Evolutionary conservation across 2,329 filamentous ascomycete genomes (phyloP).

Genomic region (Purpureocillium takamizusanense): DNA sequence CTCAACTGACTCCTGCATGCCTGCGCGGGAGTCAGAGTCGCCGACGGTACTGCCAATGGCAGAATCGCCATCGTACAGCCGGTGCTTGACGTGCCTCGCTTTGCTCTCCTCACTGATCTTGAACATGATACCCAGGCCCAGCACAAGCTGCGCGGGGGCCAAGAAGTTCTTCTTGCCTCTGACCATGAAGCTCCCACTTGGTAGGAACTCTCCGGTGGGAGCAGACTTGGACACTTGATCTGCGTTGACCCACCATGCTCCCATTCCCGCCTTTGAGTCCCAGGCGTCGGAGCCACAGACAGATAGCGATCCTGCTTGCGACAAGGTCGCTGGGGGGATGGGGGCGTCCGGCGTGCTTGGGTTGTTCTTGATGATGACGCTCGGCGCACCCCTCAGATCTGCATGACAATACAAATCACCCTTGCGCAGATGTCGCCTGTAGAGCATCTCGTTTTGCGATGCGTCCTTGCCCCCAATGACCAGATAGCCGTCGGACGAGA

Average conservation of each 20-base stretch:
- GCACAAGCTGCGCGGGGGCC: constrained; percentile 74
- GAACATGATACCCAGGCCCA: constrained; percentile 84
- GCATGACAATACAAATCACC: constrained; percentile 91
- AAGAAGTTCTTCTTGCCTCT: constrained; percentile 85
- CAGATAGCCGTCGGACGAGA: constrained; percentile 91
- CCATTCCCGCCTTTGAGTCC: constrained; percentile 95
- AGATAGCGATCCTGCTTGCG: constrained; percentile 78
- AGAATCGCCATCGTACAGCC: constrained; percentile 19
- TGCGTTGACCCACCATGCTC: constrained; percentile 89
- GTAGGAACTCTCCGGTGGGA: constrained; percentile 69
- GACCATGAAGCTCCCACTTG: constrained; percentile 70
- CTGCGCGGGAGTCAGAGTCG: constrained; percentile 9
- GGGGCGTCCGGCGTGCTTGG: constrained; percentile 68
- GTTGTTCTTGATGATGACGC: constrained; percentile 87
- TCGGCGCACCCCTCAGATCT: constrained; percentile 73
- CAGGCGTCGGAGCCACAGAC: constrained; percentile 84
- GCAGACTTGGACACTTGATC: constrained; percentile 86
- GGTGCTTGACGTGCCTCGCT: constrained; percentile 66
- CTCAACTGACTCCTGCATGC: neutral
- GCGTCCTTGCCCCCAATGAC: constrained; percentile 83
- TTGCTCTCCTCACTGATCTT: constrained; percentile 84
- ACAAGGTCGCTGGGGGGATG: constrained; percentile 82
- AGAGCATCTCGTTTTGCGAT: constrained; percentile 87
- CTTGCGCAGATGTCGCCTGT: constrained; percentile 73
- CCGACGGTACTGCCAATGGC: constrained; percentile 6